These are phyloP conservation scores for Suhomyces tanzawaensis DNA, from an alignment of 805 yeast genomes.

Conservation along the genomic window DNA sequence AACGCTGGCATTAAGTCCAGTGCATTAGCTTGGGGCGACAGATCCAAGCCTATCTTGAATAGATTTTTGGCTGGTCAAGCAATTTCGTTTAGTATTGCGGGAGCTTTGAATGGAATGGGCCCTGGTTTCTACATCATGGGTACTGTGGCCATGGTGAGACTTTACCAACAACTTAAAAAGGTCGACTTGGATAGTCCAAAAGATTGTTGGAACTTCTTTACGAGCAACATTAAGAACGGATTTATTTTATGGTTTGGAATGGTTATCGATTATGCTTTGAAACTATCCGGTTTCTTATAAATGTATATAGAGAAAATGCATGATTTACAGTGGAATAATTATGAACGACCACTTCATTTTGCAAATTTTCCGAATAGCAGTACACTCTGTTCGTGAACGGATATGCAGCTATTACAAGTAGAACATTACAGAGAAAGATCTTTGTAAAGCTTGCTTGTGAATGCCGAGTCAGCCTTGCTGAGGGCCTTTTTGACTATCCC, in stretches of 20 bases:
- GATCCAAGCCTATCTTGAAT: constrained; percentile 66
- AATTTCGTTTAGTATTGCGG: constrained; percentile 62
- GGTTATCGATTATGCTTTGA: constrained; percentile 59
- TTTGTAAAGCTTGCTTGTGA: constrained; percentile 17
- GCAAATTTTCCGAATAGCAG: too few relatives aligned
- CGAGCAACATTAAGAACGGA: constrained; percentile 75
- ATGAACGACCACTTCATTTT: neutral
- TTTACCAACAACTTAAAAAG: constrained; percentile 62
- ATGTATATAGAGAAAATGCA: neutral
- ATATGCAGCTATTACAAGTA: too few relatives aligned
- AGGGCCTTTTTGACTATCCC: constrained; percentile 25
- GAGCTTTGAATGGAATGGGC: constrained; percentile 75
- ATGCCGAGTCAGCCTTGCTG: constrained; percentile 27
- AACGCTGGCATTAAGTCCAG: constrained; percentile 93
- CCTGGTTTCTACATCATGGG: constrained; percentile 76
- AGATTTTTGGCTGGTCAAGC: constrained; percentile 69
- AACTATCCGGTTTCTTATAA: constrained; percentile 44
- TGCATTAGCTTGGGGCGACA: constrained; percentile 90
- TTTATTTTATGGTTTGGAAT: constrained; percentile 65
- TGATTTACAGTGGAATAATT: neutral
- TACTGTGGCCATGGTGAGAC: constrained; percentile 63
- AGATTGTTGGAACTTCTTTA: constrained; percentile 81
- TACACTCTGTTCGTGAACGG: too few relatives aligned
- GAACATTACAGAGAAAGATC: constrained; percentile 18
- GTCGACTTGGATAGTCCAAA: constrained; percentile 80